Evolutionary conservation across 305 asterid species (phyloP).

Genomic region (Solanum hybrid): DNA sequence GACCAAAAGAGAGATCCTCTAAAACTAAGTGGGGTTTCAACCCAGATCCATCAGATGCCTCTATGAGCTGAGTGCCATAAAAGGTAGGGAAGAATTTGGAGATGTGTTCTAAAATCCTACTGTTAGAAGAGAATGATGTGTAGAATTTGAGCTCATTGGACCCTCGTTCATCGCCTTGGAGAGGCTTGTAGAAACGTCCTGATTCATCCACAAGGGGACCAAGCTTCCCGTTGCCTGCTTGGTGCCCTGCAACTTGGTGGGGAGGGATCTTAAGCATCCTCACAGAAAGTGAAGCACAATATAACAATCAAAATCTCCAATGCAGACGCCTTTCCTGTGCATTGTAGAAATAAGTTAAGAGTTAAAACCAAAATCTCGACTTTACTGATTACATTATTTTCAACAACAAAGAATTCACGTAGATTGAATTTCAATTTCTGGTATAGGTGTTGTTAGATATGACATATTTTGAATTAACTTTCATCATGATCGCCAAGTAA

Average conservation of each 20-base stretch:
- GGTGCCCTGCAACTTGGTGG: slow-evolving; percentile 90
- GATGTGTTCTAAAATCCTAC: slow-evolving; percentile 43
- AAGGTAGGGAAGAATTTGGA: slow-evolving; percentile 53
- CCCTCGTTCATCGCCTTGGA: slow-evolving; percentile 78
- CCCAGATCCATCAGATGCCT: slow-evolving; percentile 68
- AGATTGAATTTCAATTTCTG: background rate
- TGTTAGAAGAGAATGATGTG: slow-evolving; percentile 45
- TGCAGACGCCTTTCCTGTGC: background rate
- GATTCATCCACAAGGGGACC: slow-evolving; percentile 88
- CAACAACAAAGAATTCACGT: background rate
- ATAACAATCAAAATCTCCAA: background rate
- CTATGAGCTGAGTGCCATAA: slow-evolving; percentile 49
- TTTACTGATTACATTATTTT: background rate
- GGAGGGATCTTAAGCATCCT: slow-evolving; percentile 70
- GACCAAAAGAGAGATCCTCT: slow-evolving; percentile 35
- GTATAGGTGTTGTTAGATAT: background rate
- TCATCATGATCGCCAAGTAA: background rate
- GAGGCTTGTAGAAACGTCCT: slow-evolving; percentile 87
- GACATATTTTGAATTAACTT: background rate
- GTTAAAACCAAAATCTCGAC: background rate
- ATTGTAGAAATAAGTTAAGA: background rate
- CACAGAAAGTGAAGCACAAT: background rate
- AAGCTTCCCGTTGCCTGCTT: slow-evolving; percentile 50
- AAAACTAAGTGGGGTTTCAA: slow-evolving; percentile 44
- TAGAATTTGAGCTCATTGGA: slow-evolving; percentile 48